A percentile compares a stretch with the other conserved stretches of the same genome.
phyloP scores from a whole-genome alignment of 1,284 basidiomycete genomes.

The Boletus mariae region DNA sequence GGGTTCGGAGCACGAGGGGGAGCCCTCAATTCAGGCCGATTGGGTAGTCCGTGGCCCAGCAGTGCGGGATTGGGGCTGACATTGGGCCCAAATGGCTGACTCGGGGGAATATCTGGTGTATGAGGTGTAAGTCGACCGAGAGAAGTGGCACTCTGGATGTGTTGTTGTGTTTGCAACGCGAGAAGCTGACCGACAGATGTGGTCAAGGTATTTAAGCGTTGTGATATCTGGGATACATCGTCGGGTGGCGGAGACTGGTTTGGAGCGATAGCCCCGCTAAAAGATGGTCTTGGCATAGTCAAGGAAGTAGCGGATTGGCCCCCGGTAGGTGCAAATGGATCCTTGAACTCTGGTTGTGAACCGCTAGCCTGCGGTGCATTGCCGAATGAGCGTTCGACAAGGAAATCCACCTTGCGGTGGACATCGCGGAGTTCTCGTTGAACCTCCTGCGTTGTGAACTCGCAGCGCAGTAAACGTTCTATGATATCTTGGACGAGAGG shows the following conservation, averaged over 20 bases:
- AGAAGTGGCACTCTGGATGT: conserved; percentile 45
- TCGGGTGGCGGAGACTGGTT: conserved; percentile 62
- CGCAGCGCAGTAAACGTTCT: conserved; percentile 70
- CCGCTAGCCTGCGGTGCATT: conserved; percentile 24
- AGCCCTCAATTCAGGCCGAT: conserved; percentile 54
- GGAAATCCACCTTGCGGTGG: conserved; percentile 70
- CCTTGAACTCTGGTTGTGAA: conserved; percentile 67
- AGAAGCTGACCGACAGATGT: conserved; percentile 84
- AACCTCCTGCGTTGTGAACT: conserved; percentile 67
- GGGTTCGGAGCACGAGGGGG: conserved; percentile 59
- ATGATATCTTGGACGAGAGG: conserved; percentile 74
- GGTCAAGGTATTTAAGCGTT: conserved; percentile 77
- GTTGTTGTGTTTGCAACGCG: conserved; percentile 69
- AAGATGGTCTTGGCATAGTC: conserved; percentile 54
- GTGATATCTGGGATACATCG: conserved; percentile 75
- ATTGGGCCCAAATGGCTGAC: conserved; percentile 44
- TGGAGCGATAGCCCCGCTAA: conserved; percentile 59
- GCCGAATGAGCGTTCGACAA: conserved; percentile 63
- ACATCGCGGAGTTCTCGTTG: conserved; percentile 72
- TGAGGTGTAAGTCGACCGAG: conserved; percentile 45
- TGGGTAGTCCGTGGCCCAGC: conserved; percentile 56
- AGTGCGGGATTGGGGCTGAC: conserved; percentile 38
- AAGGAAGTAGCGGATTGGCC: conserved; percentile 37
- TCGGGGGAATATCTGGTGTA: conserved; percentile 46
- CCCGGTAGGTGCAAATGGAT: conserved; percentile 59